These are phyloP conservation scores for Mrakia frigida DNA, from an alignment of 768 basidiomycete genomes.

Conservation along the genomic window DNA sequence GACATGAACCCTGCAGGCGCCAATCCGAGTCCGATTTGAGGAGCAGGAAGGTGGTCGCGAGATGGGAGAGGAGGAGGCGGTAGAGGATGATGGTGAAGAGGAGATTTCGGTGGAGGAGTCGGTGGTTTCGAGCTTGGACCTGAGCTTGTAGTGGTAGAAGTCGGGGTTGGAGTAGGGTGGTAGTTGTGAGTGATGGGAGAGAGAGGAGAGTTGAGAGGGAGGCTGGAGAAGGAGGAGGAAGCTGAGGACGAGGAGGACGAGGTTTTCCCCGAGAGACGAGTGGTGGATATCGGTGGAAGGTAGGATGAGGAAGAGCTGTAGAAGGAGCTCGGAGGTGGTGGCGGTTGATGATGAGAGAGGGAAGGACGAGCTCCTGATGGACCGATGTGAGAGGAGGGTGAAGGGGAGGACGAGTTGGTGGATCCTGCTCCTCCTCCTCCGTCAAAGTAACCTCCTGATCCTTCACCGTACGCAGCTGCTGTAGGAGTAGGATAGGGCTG, in stretches of 20 bases:
- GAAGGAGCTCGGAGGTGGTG: neutral
- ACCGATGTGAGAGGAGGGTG: conserved; percentile 5
- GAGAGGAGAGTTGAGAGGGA: conserved; percentile 18
- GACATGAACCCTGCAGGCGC: neutral
- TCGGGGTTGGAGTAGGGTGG: neutral
- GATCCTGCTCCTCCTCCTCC: neutral
- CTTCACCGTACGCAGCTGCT: neutral
- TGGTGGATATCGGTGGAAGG: neutral
- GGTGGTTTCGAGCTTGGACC: neutral
- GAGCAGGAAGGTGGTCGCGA: too few relatives aligned
- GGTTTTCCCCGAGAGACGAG: neutral
- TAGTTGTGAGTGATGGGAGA: conserved; percentile 17
- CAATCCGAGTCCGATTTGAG: neutral
- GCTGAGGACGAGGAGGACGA: conserved; percentile 3
- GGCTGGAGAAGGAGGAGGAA: neutral
- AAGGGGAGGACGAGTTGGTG: neutral
- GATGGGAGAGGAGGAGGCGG: neutral
- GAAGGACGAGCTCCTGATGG: conserved; percentile 11
- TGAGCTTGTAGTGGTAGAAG: neutral
- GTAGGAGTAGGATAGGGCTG: neutral
- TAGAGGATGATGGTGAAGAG: neutral
- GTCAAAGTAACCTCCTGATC: neutral
- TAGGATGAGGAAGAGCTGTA: neutral
- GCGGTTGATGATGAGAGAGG: neutral
- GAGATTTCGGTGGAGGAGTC: conserved; percentile 18